Percentiles rank a stretch among this genome's conserved stretches.
Evolutionary conservation across 2,329 filamentous ascomycete species (phyloP).

Genomic region (Leptographium wingfieldii): DNA sequence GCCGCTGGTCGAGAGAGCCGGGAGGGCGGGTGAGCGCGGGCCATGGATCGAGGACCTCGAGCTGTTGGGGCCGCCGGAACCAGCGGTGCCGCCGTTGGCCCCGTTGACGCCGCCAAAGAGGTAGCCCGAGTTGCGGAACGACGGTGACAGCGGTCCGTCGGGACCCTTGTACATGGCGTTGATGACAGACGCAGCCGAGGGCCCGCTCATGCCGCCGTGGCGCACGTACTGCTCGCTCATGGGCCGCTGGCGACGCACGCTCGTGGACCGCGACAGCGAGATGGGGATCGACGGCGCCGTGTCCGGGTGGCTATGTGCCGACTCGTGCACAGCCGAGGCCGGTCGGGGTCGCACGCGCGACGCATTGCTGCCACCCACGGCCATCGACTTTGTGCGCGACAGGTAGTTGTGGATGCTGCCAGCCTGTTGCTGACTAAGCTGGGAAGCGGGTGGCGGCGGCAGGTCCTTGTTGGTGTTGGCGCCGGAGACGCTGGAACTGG

Average conservation of each 20-base stretch:
- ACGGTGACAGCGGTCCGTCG: slow-evolving; percentile 49
- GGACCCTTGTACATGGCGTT: slow-evolving; percentile 78
- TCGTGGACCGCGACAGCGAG: slow-evolving; percentile 39
- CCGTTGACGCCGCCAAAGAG: slow-evolving; percentile 30
- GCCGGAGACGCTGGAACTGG: slow-evolving; percentile 37
- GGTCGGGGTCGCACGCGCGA: slow-evolving; percentile 35
- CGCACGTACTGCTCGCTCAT: slow-evolving; percentile 51
- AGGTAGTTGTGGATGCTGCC: slow-evolving; percentile 39
- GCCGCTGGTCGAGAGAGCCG: slow-evolving; percentile 22
- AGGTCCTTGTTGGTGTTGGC: slow-evolving; percentile 69
- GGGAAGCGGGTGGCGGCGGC: slow-evolving; percentile 46
- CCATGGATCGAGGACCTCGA: slow-evolving; percentile 20
- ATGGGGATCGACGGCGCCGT: slow-evolving; percentile 69
- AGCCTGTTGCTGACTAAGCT: slow-evolving; percentile 39
- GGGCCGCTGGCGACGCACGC: slow-evolving; percentile 39
- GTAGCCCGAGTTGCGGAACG: slow-evolving; percentile 46
- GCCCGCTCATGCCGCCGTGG: slow-evolving; percentile 6
- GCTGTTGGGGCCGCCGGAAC: slow-evolving; percentile 25
- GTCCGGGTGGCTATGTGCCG: slow-evolving; percentile 47
- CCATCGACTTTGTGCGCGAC: slow-evolving; percentile 50
- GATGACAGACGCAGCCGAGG: slow-evolving; percentile 54
- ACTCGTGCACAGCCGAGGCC: slow-evolving; percentile 39
- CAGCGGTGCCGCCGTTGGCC: background rate
- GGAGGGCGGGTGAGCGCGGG: slow-evolving; percentile 32
- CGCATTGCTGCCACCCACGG: slow-evolving; percentile 24